These are phyloP conservation scores for Mycena kentingensis DNA, from an alignment of 768 basidiomycete genomes.

Conservation along the genomic window DNA sequence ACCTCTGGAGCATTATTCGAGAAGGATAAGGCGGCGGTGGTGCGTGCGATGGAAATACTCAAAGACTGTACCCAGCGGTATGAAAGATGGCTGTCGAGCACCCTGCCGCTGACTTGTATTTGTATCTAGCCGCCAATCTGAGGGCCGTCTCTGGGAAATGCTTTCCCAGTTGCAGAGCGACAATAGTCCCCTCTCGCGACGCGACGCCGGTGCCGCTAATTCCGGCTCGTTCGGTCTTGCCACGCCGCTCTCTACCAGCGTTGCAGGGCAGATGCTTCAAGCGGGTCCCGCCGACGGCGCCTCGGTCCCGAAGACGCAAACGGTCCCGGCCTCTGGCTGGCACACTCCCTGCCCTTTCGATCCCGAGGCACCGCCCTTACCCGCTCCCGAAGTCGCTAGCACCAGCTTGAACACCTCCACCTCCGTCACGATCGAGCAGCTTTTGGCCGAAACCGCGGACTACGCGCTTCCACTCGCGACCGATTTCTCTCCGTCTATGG, in stretches of 20 bases:
- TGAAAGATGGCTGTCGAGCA: too few relatives aligned
- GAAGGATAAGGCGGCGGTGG: background rate
- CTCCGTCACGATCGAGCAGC: background rate
- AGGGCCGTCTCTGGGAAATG: constrained; percentile 4
- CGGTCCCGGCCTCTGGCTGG: too few relatives aligned
- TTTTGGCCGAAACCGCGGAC: background rate
- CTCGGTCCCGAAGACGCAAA: too few relatives aligned
- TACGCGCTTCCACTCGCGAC: background rate
- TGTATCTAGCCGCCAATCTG: background rate
- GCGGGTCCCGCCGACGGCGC: too few relatives aligned
- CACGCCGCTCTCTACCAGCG: too few relatives aligned
- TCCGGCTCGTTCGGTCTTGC: background rate
- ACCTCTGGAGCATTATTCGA: background rate
- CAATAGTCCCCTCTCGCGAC: background rate
- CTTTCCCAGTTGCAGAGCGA: background rate
- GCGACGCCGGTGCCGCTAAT: background rate
- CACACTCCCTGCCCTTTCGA: too few relatives aligned
- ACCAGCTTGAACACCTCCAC: too few relatives aligned
- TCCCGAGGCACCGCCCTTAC: too few relatives aligned
- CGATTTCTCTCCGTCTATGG: background rate
- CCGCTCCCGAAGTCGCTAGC: too few relatives aligned
- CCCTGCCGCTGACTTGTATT: background rate
- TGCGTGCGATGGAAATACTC: background rate
- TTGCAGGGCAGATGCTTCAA: too few relatives aligned
- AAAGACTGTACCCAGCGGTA: background rate